Evolutionary conservation across 148 eudicot species (phyloP).

Genomic region (Amaranthus hypochondriacus): DNA sequence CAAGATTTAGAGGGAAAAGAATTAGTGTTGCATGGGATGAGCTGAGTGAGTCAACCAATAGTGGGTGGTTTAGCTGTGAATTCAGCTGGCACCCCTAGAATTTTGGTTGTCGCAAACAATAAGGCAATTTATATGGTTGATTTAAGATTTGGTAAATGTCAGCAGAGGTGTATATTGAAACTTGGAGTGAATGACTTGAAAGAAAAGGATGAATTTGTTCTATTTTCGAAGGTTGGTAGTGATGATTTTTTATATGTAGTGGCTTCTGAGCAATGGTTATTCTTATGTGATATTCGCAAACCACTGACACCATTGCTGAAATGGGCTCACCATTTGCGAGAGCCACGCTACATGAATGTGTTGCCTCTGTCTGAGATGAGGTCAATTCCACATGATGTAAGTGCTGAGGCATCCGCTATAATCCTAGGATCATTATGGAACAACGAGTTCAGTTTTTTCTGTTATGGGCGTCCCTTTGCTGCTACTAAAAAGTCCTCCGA

Average conservation of each 20-base stretch:
- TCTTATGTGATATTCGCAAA: slow-evolving; percentile 67
- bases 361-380: slow-evolving; percentile 50
- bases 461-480: slow-evolving; percentile 49
- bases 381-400: slow-evolving; percentile 37
- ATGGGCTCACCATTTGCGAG: slow-evolving; percentile 60
- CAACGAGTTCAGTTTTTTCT: slow-evolving; percentile 57
- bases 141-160: slow-evolving; percentile 41
- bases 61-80: slow-evolving; percentile 74
- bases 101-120: slow-evolving; percentile 53
- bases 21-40: slow-evolving; percentile 43
- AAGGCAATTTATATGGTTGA: slow-evolving; percentile 62
- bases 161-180: slow-evolving; percentile 43
- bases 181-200: slow-evolving; percentile 17
- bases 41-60: slow-evolving; percentile 13
- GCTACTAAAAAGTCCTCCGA: slow-evolving; percentile 23
- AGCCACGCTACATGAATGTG: slow-evolving; percentile 47
- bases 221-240: slow-evolving; percentile 52
- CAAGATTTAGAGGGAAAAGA: slow-evolving; percentile 34
- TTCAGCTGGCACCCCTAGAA: slow-evolving; percentile 81
- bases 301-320: slow-evolving; percentile 55
- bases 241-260: slow-evolving; percentile 47
- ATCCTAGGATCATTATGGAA: slow-evolving; percentile 83
- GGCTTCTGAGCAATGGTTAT: slow-evolving; percentile 49
- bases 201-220: slow-evolving; percentile 47
- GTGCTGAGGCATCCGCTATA: slow-evolving; percentile 49